phyloP scores from a whole-genome alignment of 805 yeast species.

The Saturnispora mendoncae region DNA sequence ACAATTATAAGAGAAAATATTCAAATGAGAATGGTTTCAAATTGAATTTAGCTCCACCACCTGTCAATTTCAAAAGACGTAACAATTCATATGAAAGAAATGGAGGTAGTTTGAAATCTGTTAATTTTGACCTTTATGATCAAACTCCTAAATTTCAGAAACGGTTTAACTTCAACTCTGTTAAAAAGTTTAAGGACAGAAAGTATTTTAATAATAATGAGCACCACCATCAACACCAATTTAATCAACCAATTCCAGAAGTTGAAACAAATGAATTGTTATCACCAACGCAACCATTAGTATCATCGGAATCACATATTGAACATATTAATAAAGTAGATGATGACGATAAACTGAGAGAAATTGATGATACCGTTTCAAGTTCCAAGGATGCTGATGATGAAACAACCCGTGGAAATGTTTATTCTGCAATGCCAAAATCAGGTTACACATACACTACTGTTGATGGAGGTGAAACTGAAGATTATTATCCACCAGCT shows the following conservation, averaged over 20 bases:
- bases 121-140: slow-evolving; percentile 8
- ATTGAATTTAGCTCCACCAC: slow-evolving; percentile 65
- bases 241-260: too few species aligned
- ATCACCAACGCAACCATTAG: too few species aligned
- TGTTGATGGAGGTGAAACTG: slow-evolving; percentile 21
- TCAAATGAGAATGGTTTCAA: slow-evolving; percentile 22
- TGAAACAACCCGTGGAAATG: slow-evolving; percentile 18
- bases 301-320: background rate
- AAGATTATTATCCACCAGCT: slow-evolving; percentile 1
- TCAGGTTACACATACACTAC: slow-evolving; percentile 25
- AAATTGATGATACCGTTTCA: too few species aligned
- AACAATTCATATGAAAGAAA: background rate
- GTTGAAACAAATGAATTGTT: too few species aligned
- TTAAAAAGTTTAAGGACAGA: background rate
- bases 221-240: background rate
- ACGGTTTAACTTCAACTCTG: background rate
- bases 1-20: slow-evolving; percentile 26
- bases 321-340: background rate
- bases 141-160: background rate
- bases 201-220: background rate
- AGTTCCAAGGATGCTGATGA: slow-evolving; percentile 6
- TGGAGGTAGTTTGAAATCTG: slow-evolving; percentile 4
- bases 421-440: slow-evolving; percentile 25
- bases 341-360: slow-evolving; percentile 13
- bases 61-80: slow-evolving; percentile 51